Evolutionary conservation across 805 yeast species (phyloP).

Genomic region (Yarrowia sp.): DNA sequence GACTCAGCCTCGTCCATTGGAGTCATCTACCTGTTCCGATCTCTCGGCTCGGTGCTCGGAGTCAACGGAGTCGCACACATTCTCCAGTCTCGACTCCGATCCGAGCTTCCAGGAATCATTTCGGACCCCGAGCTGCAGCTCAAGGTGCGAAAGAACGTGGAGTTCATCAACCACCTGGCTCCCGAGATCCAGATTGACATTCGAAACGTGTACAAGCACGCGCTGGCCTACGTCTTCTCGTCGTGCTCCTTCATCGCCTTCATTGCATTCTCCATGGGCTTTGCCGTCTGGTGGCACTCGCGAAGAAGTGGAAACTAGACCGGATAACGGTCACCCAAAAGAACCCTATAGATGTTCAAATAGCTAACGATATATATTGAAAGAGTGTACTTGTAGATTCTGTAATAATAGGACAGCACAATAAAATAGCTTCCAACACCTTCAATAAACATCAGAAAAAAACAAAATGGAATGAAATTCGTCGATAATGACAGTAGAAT

Average conservation of each 20-base stretch:
- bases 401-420: no score
- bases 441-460: no score
- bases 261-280: constrained; percentile 22
- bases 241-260: constrained; percentile 6
- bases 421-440: no score
- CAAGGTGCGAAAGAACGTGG: constrained; percentile 33
- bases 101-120: constrained; percentile 24
- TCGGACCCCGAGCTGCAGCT: constrained; percentile 29
- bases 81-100: constrained; percentile 1
- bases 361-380: neutral
- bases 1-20: constrained; percentile 37
- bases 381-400: no score
- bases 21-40: constrained; percentile 36
- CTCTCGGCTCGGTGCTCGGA: constrained; percentile 26
- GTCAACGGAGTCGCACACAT: constrained; percentile 36
- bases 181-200: constrained; percentile 20
- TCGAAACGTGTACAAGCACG: constrained; percentile 30
- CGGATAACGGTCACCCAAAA: neutral
- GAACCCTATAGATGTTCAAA: constrained; percentile 14
- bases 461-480: no score
- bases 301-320: neutral
- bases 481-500: no score
- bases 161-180: constrained; percentile 30
- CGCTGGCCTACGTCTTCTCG: constrained; percentile 13
- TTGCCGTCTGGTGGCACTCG: constrained; percentile 5